Percentiles rank a stretch among this genome's conserved stretches.
These are phyloP conservation scores for Zymoseptoria crescenta DNA, from an alignment of 2,329 filamentous ascomycete genomes.

Conservation along the genomic window DNA sequence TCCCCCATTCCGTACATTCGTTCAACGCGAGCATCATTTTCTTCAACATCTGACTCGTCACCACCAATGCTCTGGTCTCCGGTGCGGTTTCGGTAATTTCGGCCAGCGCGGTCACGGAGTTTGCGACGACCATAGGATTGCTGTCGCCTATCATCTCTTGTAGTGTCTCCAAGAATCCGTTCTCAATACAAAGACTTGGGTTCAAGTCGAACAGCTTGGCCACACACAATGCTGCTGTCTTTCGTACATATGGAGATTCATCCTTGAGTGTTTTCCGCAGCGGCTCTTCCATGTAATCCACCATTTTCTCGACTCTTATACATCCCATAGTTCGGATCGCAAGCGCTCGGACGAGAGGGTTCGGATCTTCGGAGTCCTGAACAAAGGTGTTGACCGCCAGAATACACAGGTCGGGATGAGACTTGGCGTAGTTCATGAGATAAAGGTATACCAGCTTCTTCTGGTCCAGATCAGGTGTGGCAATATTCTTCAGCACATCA, in stretches of 20 bases:
- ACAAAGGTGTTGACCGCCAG: conserved; percentile 98
- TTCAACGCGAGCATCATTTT: conserved; percentile 95
- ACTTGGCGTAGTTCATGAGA: conserved; percentile 99
- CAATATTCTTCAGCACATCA: conserved; percentile 98
- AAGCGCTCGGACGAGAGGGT: conserved; percentile 86
- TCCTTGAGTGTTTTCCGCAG: conserved; percentile 91
- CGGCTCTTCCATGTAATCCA: conserved; percentile 99
- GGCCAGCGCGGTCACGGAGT: conserved; percentile 85
- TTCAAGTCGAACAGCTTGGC: conserved; percentile 97
- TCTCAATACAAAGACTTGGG: conserved; percentile 85
- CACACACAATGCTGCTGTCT: conserved; percentile 95
- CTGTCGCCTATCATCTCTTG: conserved; percentile 96
- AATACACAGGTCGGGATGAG: conserved; percentile 96
- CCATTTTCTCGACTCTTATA: conserved; percentile 97
- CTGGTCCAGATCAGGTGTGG: conserved; percentile 87
- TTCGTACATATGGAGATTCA: conserved; percentile 96
- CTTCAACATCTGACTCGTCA: conserved; percentile 77
- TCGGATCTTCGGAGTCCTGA: conserved; percentile 97
- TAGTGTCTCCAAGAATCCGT: conserved; percentile 86
- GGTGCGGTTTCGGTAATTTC: conserved; percentile 88
- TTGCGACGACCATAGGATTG: conserved; percentile 98
- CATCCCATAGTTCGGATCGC: conserved; percentile 98
- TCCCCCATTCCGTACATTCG: conserved; percentile 97
- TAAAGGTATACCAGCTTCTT: conserved; percentile 99
- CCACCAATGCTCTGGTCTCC: conserved; percentile 77